A percentile compares a stretch with the other conserved stretches of the same genome.
These are phyloP conservation scores for Paragyromitra xinjiangensis DNA, from an alignment of 495 filamentous ascomycete species.

Conservation along the genomic window DNA sequence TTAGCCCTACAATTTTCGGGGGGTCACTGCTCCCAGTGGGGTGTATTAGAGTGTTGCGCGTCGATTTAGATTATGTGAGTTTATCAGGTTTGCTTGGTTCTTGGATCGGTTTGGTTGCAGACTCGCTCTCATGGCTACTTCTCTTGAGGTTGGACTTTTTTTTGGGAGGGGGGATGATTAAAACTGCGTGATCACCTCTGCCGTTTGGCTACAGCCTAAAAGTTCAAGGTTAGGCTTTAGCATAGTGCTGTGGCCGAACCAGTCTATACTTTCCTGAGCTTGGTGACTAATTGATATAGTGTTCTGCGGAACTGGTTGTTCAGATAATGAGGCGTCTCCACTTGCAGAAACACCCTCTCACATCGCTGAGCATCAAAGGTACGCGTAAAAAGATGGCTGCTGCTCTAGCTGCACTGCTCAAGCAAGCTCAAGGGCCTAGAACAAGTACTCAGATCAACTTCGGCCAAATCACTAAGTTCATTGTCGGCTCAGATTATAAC, in stretches of 20 bases:
- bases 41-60: not conserved
- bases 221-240: too few relatives aligned
- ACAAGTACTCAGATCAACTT: not conserved
- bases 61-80: not conserved
- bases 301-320: not conserved
- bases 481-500: not conserved
- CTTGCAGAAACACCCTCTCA: not conserved
- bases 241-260: not conserved
- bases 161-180: not conserved
- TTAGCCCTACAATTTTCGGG: not conserved
- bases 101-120: not conserved
- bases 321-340: slow-evolving; percentile 1
- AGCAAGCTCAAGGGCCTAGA: not conserved
- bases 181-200: not conserved
- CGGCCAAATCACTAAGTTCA: not conserved
- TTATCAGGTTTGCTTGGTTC: not conserved
- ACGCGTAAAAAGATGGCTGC: not conserved
- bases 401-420: not conserved
- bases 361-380: not conserved
- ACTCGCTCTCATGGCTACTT: not conserved
- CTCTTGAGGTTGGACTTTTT: not conserved
- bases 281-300: not conserved
- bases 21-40: not conserved
- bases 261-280: not conserved
- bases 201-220: too few relatives aligned